Percentiles rank a stretch among this genome's conserved stretches.
These are phyloP conservation scores for Boehmeria nivea DNA, from an alignment of 306 rosid species.

Conservation along the genomic window DNA sequence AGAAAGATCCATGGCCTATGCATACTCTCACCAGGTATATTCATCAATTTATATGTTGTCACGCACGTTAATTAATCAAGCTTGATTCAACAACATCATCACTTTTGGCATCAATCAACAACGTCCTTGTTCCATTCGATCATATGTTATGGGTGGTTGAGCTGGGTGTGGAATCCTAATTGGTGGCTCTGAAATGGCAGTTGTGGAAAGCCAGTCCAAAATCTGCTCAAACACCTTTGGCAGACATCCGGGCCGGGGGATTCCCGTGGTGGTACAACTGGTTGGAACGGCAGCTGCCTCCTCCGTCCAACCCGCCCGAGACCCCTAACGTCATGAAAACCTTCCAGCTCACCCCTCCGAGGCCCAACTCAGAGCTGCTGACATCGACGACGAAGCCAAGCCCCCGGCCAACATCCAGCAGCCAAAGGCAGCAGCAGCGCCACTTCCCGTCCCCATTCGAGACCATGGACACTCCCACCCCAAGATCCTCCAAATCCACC, in stretches of 20 bases:
- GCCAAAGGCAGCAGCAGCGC: slow-evolving; percentile 36
- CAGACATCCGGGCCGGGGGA: slow-evolving; percentile 53
- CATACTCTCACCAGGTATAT: slow-evolving; percentile 83
- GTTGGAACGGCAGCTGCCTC: slow-evolving; percentile 75
- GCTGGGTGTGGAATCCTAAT: no score
- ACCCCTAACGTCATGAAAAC: slow-evolving; percentile 44
- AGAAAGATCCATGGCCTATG: slow-evolving; percentile 94
- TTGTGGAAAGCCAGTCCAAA: slow-evolving; percentile 78
- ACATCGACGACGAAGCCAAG: slow-evolving; percentile 37
- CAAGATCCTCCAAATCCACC: slow-evolving; percentile 74
- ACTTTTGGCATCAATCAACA: no score
- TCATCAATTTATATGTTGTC: no score
- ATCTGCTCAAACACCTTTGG: slow-evolving; percentile 49
- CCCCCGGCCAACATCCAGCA: slow-evolving; percentile 55
- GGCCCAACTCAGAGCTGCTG: slow-evolving; percentile 60
- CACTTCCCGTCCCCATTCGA: slow-evolving; percentile 39
- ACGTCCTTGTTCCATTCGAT: no score
- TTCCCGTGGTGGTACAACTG: slow-evolving; percentile 99
- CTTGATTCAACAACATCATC: no score
- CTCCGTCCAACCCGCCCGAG: slow-evolving; percentile 41
- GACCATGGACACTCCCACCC: slow-evolving; percentile 61
- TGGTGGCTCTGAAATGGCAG: no score
- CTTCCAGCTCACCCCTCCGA: slow-evolving; percentile 69
- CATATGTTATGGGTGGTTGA: no score
- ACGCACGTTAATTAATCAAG: no score